Percentiles rank a stretch among this genome's conserved stretches.
phyloP scores from a whole-genome alignment of 2,329 filamentous ascomycete species.

The Cladophialophora chaetospira region DNA sequence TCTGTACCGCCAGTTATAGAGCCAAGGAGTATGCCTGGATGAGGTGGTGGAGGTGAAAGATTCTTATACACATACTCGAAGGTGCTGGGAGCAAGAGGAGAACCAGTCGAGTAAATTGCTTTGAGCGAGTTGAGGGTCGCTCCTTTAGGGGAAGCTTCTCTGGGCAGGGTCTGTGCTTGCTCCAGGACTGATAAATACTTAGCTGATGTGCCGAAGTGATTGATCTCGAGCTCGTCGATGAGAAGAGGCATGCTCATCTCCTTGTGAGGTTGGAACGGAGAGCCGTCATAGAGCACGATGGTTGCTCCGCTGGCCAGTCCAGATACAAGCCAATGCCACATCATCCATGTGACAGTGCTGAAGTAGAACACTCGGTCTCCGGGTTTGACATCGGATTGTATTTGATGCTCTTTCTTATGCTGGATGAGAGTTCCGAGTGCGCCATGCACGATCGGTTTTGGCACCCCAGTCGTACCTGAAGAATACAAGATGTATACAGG shows the following conservation, averaged over 20 bases:
- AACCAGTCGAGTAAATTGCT: slow-evolving; percentile 92
- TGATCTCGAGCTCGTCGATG: slow-evolving; percentile 78
- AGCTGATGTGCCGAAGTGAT: slow-evolving; percentile 92
- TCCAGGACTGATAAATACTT: slow-evolving; percentile 92
- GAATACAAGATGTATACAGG: slow-evolving; percentile 94
- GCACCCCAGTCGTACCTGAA: slow-evolving; percentile 81
- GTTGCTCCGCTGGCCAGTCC: slow-evolving; percentile 81
- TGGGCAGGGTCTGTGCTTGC: slow-evolving; percentile 68
- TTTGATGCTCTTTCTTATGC: slow-evolving; percentile 92
- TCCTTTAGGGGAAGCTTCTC: slow-evolving; percentile 49
- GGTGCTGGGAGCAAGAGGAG: slow-evolving; percentile 87
- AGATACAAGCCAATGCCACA: slow-evolving; percentile 97
- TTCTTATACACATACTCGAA: slow-evolving; percentile 86
- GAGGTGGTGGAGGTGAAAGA: slow-evolving; percentile 55
- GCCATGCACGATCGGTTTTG: slow-evolving; percentile 94
- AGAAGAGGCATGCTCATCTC: slow-evolving; percentile 80
- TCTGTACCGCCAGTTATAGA: slow-evolving; percentile 96
- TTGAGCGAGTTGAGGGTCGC: slow-evolving; percentile 58
- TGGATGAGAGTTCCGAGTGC: slow-evolving; percentile 87
- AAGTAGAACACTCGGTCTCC: slow-evolving; percentile 84
- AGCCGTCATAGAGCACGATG: slow-evolving; percentile 87
- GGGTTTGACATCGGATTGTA: slow-evolving; percentile 79
- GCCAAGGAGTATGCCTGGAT: slow-evolving; percentile 76
- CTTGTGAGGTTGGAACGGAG: slow-evolving; percentile 78
- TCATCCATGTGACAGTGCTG: slow-evolving; percentile 95